Percentiles rank a stretch among this genome's conserved stretches.
These are phyloP conservation scores for Sporothrix euskadiensis DNA, from an alignment of 2,329 filamentous ascomycete species.

Conservation along the genomic window DNA sequence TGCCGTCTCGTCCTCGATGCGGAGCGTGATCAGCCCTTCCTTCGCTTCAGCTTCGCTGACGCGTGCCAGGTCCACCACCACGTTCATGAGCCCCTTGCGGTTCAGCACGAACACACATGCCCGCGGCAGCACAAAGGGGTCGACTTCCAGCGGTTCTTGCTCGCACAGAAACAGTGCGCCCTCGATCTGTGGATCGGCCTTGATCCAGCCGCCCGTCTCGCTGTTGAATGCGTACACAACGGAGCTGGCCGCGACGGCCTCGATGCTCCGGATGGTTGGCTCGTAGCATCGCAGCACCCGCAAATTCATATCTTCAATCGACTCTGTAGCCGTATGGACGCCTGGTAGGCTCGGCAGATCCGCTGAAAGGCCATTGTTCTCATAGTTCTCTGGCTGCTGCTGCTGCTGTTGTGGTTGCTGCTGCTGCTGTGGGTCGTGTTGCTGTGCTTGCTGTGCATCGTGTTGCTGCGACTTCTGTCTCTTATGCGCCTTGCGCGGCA, in stretches of 20 bases:
- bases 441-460: not conserved
- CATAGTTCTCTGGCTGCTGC: slow-evolving; percentile 32
- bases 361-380: not conserved
- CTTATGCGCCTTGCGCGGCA: slow-evolving; percentile 1
- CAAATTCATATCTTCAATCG: slow-evolving; percentile 70
- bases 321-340: not conserved
- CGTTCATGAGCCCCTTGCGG: slow-evolving; percentile 68
- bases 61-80: slow-evolving; percentile 64
- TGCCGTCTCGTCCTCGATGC: slow-evolving; percentile 21
- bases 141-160: slow-evolving; percentile 48
- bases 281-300: slow-evolving; percentile 79
- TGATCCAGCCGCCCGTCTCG: slow-evolving; percentile 72
- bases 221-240: slow-evolving; percentile 80
- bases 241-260: slow-evolving; percentile 80
- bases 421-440: not conserved
- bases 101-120: slow-evolving; percentile 72
- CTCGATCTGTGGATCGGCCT: slow-evolving; percentile 67
- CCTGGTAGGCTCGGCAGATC: not conserved
- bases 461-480: slow-evolving; percentile 20
- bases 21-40: slow-evolving; percentile 46
- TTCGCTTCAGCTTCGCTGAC: slow-evolving; percentile 65
- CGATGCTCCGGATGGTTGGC: slow-evolving; percentile 69
- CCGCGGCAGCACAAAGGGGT: slow-evolving; percentile 43
- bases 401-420: not conserved
- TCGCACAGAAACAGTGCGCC: slow-evolving; percentile 88